phyloP scores from a whole-genome alignment of 306 rosid species.

The Ammopiptanthus mongolicus region DNA sequence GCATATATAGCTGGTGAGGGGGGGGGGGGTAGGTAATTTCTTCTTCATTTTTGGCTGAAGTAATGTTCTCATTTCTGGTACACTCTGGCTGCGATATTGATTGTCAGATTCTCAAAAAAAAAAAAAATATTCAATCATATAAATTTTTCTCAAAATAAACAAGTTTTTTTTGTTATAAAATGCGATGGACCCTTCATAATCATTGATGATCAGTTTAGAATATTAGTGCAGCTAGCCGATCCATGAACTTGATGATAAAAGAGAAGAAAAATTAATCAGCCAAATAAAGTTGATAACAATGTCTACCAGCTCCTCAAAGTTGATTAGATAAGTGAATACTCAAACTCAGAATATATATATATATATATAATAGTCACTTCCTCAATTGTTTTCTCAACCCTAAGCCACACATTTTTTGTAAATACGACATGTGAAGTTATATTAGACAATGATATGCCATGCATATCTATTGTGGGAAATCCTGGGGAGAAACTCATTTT shows the following conservation, averaged over 20 bases:
- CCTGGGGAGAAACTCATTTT: not conserved
- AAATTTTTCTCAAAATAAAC: not conserved
- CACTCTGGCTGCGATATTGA: not conserved
- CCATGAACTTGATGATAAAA: slow-evolving; percentile 1
- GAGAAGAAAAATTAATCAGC: not conserved
- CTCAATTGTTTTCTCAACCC: not conserved
- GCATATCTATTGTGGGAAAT: not conserved
- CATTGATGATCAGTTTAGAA: slow-evolving; percentile 6
- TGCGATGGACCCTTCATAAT: slow-evolving; percentile 13
- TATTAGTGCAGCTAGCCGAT: slow-evolving; percentile 5
- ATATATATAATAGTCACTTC: not conserved
- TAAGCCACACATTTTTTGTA: slow-evolving; percentile 8
- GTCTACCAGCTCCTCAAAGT: slow-evolving; percentile 7
- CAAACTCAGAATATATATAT: too few relatives aligned
- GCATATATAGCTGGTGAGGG: not conserved
- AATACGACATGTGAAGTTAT: not conserved
- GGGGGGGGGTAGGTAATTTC: too few relatives aligned
- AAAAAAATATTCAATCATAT: not conserved
- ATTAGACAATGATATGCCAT: not conserved
- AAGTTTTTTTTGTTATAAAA: not conserved
- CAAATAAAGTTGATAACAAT: slow-evolving; percentile 24
- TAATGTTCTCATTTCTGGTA: not conserved
- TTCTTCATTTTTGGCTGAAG: not conserved
- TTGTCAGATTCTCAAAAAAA: not conserved
- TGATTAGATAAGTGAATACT: too few relatives aligned